Conservation (phyloP, 148 eudicot genomes). For the Hydrangea macrophylla region DNA sequence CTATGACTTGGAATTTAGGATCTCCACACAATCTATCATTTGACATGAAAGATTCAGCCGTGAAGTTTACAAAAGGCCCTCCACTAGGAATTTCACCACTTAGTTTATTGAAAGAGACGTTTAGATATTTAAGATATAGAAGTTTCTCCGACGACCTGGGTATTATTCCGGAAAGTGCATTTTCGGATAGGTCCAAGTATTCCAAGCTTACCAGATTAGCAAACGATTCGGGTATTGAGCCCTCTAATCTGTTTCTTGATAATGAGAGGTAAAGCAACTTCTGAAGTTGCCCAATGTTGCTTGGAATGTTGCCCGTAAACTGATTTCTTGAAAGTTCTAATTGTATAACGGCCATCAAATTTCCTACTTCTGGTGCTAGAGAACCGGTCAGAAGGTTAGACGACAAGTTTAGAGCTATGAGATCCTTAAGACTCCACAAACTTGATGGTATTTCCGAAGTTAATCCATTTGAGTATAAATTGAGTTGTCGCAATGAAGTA, state of each 20-base stretch:
- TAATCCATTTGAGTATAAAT: neutral
- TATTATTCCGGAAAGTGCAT: neutral
- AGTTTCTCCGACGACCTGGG: constrained; percentile 2
- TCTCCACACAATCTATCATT: neutral
- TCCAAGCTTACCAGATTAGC: neutral
- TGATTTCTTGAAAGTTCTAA: neutral
- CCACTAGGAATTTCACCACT: neutral
- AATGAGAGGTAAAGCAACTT: neutral
- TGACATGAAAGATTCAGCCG: neutral
- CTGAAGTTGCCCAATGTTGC: neutral
- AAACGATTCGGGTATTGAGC: neutral
- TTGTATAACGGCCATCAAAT: neutral
- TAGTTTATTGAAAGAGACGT: neutral
- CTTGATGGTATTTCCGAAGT: neutral
- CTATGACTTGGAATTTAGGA: neutral
- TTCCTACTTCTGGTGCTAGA: neutral
- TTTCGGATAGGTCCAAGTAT: neutral
- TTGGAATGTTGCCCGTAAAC: neutral
- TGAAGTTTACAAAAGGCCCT: neutral
- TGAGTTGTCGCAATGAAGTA: neutral
- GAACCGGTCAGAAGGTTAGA: neutral
- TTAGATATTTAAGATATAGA: neutral
- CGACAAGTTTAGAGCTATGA: neutral
- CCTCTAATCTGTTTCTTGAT: neutral
- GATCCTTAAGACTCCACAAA: neutral